These are phyloP conservation scores for Diutina pseudorugosa DNA, from an alignment of 1,139 yeast species.

Conservation along the genomic window DNA sequence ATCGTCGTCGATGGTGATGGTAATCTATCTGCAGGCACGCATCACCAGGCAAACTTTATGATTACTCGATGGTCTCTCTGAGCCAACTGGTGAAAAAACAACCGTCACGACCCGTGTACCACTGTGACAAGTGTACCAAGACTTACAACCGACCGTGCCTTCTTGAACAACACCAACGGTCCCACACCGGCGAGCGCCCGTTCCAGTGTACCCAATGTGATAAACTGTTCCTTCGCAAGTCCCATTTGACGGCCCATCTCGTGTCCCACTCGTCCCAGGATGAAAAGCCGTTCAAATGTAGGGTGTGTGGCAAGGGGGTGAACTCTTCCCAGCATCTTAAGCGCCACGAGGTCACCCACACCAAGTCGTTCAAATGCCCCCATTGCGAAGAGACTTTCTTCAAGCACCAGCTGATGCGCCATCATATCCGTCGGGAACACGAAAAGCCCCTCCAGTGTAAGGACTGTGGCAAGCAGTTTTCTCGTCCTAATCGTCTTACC, in stretches of 20 bases:
- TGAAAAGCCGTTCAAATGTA: slow-evolving; percentile 65
- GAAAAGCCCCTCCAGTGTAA: slow-evolving; percentile 39
- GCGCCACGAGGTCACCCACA: slow-evolving; percentile 73
- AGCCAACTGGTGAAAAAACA: neutral
- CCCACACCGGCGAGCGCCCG: slow-evolving; percentile 75
- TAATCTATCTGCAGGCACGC: neutral
- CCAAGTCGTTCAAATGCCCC: slow-evolving; percentile 56
- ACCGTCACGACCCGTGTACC: slow-evolving; percentile 26
- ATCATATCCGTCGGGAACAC: slow-evolving; percentile 59
- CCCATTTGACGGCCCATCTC: slow-evolving; percentile 68
- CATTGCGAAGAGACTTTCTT: slow-evolving; percentile 59
- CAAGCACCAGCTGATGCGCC: slow-evolving; percentile 68
- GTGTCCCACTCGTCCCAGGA: slow-evolving; percentile 45
- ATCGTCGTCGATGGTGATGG: too few species aligned
- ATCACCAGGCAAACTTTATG: neutral
- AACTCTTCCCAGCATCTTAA: slow-evolving; percentile 71
- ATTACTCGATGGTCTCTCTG: neutral
- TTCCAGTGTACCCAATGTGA: slow-evolving; percentile 57
- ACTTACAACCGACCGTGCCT: slow-evolving; percentile 74
- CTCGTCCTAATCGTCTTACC: slow-evolving; percentile 47
- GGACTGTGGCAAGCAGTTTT: slow-evolving; percentile 47
- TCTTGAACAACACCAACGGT: slow-evolving; percentile 65
- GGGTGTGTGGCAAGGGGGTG: slow-evolving; percentile 73
- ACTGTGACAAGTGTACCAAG: slow-evolving; percentile 55
- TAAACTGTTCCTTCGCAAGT: slow-evolving; percentile 57